These are phyloP conservation scores for Actinomucor elegans DNA, from an alignment of 371 early-diverging fungal genomes.

Conservation along the genomic window DNA sequence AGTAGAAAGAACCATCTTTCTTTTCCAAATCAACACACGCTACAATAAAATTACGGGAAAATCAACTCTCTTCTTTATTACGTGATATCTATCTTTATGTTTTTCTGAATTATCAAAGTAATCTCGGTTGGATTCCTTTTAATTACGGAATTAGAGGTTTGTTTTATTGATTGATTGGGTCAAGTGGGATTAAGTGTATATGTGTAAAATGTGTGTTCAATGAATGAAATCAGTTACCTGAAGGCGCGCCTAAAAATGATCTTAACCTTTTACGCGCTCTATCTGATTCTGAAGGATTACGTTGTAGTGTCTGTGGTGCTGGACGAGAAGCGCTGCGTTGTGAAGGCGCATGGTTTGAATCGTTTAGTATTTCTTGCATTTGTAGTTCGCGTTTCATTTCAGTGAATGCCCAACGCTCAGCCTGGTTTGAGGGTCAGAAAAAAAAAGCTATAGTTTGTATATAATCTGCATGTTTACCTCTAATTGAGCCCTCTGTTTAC, in stretches of 20 bases:
- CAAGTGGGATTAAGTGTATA: too few species aligned
- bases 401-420: conserved; percentile 41
- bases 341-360: not conserved
- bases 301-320: not conserved
- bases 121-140: not conserved
- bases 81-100: not conserved
- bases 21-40: too few species aligned
- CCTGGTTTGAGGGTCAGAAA: conserved; percentile 9
- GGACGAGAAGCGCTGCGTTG: not conserved
- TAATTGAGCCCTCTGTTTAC: conserved; percentile 31
- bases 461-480: conserved; percentile 17
- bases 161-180: not conserved
- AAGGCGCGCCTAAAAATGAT: conserved; percentile 21
- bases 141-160: not conserved
- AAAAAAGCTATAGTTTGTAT: not conserved
- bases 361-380: conserved; percentile 23
- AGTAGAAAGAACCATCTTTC: too few species aligned
- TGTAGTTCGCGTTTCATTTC: conserved; percentile 32
- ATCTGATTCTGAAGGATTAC: not conserved
- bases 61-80: not conserved
- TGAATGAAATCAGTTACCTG: conserved; percentile 2
- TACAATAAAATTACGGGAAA: too few species aligned
- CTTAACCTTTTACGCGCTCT: conserved; percentile 14
- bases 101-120: not conserved
- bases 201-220: too few species aligned